Evolutionary conservation across 1,284 basidiomycete genomes (phyloP), one percentile per base, ranked within the genome.

Genomic region (Cryptococcus sp.): DNA sequence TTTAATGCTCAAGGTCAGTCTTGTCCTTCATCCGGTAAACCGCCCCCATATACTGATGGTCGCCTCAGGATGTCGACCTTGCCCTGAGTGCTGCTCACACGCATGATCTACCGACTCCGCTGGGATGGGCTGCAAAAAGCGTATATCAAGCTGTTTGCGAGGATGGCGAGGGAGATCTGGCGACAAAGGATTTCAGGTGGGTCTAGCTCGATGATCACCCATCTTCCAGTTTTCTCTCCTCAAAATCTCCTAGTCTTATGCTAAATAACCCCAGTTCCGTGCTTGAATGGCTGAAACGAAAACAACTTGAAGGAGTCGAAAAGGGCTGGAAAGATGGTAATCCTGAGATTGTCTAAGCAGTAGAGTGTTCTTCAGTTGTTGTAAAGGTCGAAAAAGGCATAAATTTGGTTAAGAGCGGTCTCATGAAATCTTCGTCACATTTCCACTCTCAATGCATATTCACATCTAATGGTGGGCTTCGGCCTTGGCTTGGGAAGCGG

Each of bases 1-100:
- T 32, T 60, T 75, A n/a, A 75, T 75, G 73, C 61, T 74, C 23
- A 75, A 75, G 64, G 71, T 72, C 35, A 30, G 65, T 58, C n/a
- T 7, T n/a, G 5, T 52, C 14, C 32, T 11, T 43, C 30, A 10
- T 4, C 4, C 37, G 2, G 1, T 23, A 23, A 2, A 23, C 3
- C 7, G 15, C 11, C 7, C 15, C 32, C 8, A 1, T 13, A 46
- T 8, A 7, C 3, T 30, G 11, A 52, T 34, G 36, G 8, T 37
- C 32, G 30, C 13, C 38, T 13, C 56, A 73, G 67, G 73, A 75
- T 47, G 70, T 73, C 43, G 66, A 67, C 2, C 61, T 75, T 13
- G 73, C 72, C 0, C 62, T 75, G 10, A 58, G 62, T 31, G 70
- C 73, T 3, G 73, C 70, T 4, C 60, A 65, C 42, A 56, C 56